These are phyloP conservation scores for Cyanodermella asteris DNA, from an alignment of 2,329 filamentous ascomycete genomes.

Conservation along the genomic window DNA sequence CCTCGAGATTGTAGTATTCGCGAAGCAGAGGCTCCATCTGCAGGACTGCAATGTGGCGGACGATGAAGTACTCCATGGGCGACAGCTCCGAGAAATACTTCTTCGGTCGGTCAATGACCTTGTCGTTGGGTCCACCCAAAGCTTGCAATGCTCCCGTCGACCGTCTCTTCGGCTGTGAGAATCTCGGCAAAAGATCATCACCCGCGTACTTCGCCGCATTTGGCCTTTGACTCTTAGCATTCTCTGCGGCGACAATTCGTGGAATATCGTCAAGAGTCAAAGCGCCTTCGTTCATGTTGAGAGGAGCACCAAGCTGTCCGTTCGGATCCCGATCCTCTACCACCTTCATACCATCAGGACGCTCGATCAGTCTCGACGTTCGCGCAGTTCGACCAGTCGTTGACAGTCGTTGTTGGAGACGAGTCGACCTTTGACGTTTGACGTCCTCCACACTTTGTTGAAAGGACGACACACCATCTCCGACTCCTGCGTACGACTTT, in stretches of 20 bases:
- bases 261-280: slow-evolving; percentile 92
- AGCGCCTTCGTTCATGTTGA: slow-evolving; percentile 77
- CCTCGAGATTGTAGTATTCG: slow-evolving; percentile 77
- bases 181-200: slow-evolving; percentile 42
- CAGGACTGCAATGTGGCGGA: slow-evolving; percentile 80
- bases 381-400: slow-evolving; percentile 80
- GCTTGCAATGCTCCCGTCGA: slow-evolving; percentile 48
- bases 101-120: slow-evolving; percentile 36
- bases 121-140: slow-evolving; percentile 32
- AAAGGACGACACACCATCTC: slow-evolving; percentile 52
- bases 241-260: slow-evolving; percentile 82
- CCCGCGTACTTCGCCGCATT: slow-evolving; percentile 58
- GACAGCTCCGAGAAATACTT: slow-evolving; percentile 94
- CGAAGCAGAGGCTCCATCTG: slow-evolving; percentile 88
- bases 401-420: slow-evolving; percentile 82
- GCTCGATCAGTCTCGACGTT: slow-evolving; percentile 81
- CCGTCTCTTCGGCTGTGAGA: slow-evolving; percentile 46
- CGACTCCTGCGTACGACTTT: slow-evolving; percentile 48
- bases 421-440: slow-evolving; percentile 70
- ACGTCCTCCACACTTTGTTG: slow-evolving; percentile 95
- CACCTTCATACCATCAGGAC: slow-evolving; percentile 53
- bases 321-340: slow-evolving; percentile 55
- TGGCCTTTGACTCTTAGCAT: slow-evolving; percentile 73
- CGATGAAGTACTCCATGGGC: slow-evolving; percentile 89
- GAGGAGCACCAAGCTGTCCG: slow-evolving; percentile 48